phyloP scores from a whole-genome alignment of 805 yeast species.

The Suhomyces sp. region DNA sequence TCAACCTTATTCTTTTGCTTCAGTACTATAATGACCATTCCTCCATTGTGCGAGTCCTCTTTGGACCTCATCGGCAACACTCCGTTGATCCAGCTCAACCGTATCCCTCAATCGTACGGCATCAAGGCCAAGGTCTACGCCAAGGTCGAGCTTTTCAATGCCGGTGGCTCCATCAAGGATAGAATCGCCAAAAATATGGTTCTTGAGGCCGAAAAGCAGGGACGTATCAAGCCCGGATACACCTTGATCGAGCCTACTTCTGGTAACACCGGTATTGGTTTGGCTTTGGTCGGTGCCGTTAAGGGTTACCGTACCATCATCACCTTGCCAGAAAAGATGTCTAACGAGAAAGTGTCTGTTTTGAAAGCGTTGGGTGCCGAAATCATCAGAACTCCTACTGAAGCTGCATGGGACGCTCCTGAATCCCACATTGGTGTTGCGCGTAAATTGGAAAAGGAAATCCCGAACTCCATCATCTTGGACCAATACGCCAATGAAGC shows the following conservation, averaged over 20 bases:
- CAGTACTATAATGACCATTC: conserved; percentile 6
- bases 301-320: conserved; percentile 84
- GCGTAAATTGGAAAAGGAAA: conserved; percentile 71
- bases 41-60: conserved; percentile 47
- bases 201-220: conserved; percentile 75
- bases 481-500: conserved; percentile 79
- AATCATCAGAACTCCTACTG: conserved; percentile 86
- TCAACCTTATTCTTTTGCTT: not conserved
- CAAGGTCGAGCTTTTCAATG: conserved; percentile 78
- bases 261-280: conserved; percentile 89
- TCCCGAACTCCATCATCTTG: conserved; percentile 78
- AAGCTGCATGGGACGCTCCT: conserved; percentile 91
- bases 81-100: conserved; percentile 71
- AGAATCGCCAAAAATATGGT: conserved; percentile 86
- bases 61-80: conserved; percentile 83
- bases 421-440: conserved; percentile 92
- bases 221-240: conserved; percentile 78
- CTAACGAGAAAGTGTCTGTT: conserved; percentile 84
- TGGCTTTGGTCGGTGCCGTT: conserved; percentile 83
- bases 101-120: conserved; percentile 72
- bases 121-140: conserved; percentile 70
- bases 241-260: conserved; percentile 87
- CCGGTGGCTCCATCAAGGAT: conserved; percentile 89
- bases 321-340: conserved; percentile 89
- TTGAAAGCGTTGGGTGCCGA: conserved; percentile 88